phyloP scores from a whole-genome alignment of 78 protist genomes.

The Dictyostelium capitatum region DNA sequence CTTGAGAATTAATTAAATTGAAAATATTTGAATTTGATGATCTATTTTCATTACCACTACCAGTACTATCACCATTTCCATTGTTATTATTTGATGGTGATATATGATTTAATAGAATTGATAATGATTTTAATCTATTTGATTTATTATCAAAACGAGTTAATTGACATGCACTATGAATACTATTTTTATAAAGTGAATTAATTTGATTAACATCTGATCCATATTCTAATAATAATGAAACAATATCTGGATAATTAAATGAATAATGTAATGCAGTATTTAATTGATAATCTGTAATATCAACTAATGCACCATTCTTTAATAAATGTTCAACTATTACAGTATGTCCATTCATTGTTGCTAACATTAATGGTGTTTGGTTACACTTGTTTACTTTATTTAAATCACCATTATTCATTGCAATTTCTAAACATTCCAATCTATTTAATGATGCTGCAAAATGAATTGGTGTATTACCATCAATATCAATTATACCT shows the following conservation, averaged over 20 bases:
- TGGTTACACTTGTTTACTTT: conserved; percentile 2
- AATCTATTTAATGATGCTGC: background rate
- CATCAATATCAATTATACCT: conserved; percentile 21
- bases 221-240: background rate
- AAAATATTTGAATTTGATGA: background rate
- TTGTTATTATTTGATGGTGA: too few relatives aligned
- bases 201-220: background rate
- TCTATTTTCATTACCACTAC: background rate
- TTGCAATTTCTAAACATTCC: conserved; percentile 13
- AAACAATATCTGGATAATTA: background rate
- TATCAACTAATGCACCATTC: background rate
- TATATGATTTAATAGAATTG: background rate
- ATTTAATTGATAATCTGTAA: background rate
- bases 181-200: background rate
- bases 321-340: background rate
- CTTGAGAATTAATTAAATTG: background rate
- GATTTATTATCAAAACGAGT: background rate
- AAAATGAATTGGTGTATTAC: conserved; percentile 42
- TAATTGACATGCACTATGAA: background rate
- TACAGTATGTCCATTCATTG: background rate
- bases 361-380: conserved; percentile 56
- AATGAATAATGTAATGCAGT: conserved; percentile 22
- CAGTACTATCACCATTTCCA: too few relatives aligned
- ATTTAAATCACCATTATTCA: background rate
- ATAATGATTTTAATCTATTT: background rate